Conservation (phyloP, 2,329 filamentous ascomycete genomes). For the Fulvia fulva region DNA sequence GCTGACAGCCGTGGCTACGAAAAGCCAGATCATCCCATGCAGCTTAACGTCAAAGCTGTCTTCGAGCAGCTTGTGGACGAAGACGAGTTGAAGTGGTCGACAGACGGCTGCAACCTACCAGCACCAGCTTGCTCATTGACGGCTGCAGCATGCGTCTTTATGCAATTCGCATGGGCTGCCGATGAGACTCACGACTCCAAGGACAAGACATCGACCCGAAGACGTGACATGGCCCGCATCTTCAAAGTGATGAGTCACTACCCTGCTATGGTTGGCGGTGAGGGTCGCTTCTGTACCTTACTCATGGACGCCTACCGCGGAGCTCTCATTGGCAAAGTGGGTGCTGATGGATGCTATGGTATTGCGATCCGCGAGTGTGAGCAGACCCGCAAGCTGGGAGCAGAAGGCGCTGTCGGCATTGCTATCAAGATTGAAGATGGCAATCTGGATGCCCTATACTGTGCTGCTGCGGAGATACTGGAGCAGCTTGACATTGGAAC, state of each 20-base stretch:
- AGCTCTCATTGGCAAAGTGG: conserved; percentile 45
- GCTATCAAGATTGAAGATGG: conserved; percentile 51
- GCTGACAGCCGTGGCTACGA: background rate
- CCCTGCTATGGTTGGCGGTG: conserved; percentile 43
- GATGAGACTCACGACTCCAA: background rate
- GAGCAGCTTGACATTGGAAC: conserved; percentile 41
- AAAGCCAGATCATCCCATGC: conserved; percentile 16
- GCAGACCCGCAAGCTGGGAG: conserved; percentile 34
- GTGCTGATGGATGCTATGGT: conserved; percentile 49
- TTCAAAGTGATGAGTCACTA: conserved; percentile 43
- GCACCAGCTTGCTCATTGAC: conserved; percentile 43
- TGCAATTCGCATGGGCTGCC: conserved; percentile 37
- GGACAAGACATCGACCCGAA: background rate
- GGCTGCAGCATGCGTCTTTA: conserved; percentile 37
- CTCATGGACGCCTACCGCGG: conserved; percentile 43
- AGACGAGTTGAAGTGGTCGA: conserved; percentile 38
- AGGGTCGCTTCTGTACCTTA: conserved; percentile 46
- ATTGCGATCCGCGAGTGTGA: conserved; percentile 41
- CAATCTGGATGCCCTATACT: conserved; percentile 42
- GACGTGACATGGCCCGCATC: conserved; percentile 32
- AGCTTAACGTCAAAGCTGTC: conserved; percentile 36
- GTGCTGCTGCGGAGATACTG: conserved; percentile 44
- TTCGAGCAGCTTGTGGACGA: conserved; percentile 26
- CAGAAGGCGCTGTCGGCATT: conserved; percentile 40
- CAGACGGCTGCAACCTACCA: conserved; percentile 49